A percentile compares a stretch with the other conserved stretches of the same genome.
Conservation (phyloP, 2,329 filamentous ascomycete genomes). For the Catunica adiposa region DNA sequence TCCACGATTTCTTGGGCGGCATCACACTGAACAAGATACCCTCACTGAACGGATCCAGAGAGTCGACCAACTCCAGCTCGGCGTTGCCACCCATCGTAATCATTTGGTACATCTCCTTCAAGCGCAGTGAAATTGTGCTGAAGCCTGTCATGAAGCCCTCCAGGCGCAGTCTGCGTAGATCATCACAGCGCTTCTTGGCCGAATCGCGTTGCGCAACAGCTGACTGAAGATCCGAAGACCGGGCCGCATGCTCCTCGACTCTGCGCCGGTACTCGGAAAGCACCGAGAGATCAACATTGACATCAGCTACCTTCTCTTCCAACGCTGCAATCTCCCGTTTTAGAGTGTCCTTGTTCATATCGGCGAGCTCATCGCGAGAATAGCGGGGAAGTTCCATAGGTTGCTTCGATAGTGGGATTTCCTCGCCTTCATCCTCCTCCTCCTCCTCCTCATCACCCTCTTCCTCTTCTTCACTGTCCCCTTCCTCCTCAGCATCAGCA, state of each 20-base stretch:
- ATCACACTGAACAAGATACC: conserved; percentile 96
- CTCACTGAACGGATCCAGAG: conserved; percentile 88
- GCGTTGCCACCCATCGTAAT: conserved; percentile 99
- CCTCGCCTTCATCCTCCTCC: conserved; percentile 19
- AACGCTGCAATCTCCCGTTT: conserved; percentile 46
- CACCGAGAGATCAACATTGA: conserved; percentile 76
- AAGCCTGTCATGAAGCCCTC: conserved; percentile 99
- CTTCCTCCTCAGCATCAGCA: conserved; percentile 14
- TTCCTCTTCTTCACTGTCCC: conserved; percentile 18
- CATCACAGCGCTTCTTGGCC: conserved; percentile 83
- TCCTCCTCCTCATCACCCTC: conserved; percentile 18
- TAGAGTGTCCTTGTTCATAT: conserved; percentile 45
- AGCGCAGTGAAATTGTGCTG: conserved; percentile 73
- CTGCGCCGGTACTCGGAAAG: conserved; percentile 76
- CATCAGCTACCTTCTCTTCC: conserved; percentile 61
- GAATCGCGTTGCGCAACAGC: conserved; percentile 65
- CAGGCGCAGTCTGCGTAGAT: conserved; percentile 72
- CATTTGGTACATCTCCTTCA: conserved; percentile 99
- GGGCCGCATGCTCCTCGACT: conserved; percentile 63
- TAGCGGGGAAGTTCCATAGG: conserved; percentile 56
- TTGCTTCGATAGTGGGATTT: conserved; percentile 19
- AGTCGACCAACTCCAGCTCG: conserved; percentile 91
- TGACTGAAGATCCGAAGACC: conserved; percentile 67
- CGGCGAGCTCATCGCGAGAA: conserved; percentile 52
- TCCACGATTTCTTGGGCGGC: conserved; percentile 99